Percentiles rank a stretch among this genome's conserved stretches.
These are phyloP conservation scores for Nicotiana otophora DNA, from an alignment of 257 asterid species.

Conservation along the genomic window DNA sequence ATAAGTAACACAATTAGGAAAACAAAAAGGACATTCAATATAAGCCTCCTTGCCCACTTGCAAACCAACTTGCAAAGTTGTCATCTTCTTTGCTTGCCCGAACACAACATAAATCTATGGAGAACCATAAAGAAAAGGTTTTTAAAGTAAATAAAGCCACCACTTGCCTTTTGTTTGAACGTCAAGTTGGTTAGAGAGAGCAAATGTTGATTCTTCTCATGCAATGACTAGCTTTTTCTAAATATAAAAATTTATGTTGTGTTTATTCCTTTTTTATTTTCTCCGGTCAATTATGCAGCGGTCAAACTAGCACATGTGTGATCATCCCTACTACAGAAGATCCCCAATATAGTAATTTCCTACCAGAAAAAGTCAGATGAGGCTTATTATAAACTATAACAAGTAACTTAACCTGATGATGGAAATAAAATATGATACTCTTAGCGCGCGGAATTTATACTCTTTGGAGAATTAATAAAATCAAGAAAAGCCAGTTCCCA, in stretches of 20 bases:
- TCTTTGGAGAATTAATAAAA: not conserved
- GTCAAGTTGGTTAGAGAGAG: conserved; percentile 31
- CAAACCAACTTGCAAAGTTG: conserved; percentile 25
- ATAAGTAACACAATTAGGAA: not conserved
- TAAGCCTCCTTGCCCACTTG: conserved; percentile 43
- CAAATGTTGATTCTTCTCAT: conserved; percentile 14
- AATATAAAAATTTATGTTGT: not conserved
- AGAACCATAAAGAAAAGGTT: not conserved
- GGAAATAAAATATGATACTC: not conserved
- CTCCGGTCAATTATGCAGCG: not conserved
- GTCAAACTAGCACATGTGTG: not conserved
- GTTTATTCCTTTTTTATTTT: not conserved
- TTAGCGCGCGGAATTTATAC: not conserved
- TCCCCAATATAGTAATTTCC: not conserved
- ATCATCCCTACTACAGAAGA: not conserved
- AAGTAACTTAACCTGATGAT: too few species aligned
- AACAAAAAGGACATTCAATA: conserved; percentile 1
- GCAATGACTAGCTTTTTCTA: not conserved
- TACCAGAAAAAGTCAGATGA: not conserved
- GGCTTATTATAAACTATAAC: too few species aligned
- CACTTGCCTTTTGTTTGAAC: conserved; percentile 35
- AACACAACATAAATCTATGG: not conserved
- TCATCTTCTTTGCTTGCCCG: not conserved
- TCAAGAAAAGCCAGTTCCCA: not conserved
- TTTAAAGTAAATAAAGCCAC: conserved; percentile 15